phyloP scores from a whole-genome alignment of 1,139 yeast genomes.

The Saccharomycopsis hybrid region DNA sequence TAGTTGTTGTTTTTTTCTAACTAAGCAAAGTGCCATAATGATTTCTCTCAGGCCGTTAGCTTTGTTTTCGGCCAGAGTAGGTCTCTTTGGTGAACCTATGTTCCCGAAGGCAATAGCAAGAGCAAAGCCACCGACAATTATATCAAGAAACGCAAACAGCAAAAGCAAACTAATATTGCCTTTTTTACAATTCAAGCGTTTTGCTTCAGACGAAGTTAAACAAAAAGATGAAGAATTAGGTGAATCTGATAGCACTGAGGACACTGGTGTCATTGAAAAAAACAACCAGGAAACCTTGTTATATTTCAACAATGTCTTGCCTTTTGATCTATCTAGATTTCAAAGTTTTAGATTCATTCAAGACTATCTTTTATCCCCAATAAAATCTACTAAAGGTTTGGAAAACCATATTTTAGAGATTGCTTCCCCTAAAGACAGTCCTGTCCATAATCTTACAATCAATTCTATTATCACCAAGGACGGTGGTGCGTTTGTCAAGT shows the following conservation, averaged over 20 bases:
- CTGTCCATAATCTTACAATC: slow-evolving; percentile 36
- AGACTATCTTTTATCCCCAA: slow-evolving; percentile 5
- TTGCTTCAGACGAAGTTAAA: slow-evolving; percentile 13
- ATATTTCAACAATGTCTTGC: slow-evolving; percentile 40
- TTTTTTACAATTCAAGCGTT: no score
- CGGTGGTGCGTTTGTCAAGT: slow-evolving; percentile 90
- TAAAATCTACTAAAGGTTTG: slow-evolving; percentile 1
- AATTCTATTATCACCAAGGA: slow-evolving; percentile 62
- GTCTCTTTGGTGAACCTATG: no score
- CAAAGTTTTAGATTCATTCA: slow-evolving; percentile 21
- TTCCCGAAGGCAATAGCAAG: no score
- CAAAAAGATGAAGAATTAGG: slow-evolving; percentile 39
- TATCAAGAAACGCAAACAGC: no score
- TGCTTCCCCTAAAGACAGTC: slow-evolving; percentile 37
- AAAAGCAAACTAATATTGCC: no score
- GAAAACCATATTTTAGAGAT: slow-evolving; percentile 26
- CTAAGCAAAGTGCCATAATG: no score
- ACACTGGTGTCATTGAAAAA: slow-evolving; percentile 55
- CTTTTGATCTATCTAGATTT: slow-evolving; percentile 32
- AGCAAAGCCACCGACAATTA: no score
- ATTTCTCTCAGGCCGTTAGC: no score
- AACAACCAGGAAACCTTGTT: slow-evolving; percentile 46
- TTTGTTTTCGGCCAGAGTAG: no score
- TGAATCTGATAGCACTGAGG: slow-evolving; percentile 42
- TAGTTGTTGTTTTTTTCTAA: no score